These are phyloP conservation scores for Cryptosporidium canis DNA, from an alignment of 169 alveolate genomes.

Conservation along the genomic window DNA sequence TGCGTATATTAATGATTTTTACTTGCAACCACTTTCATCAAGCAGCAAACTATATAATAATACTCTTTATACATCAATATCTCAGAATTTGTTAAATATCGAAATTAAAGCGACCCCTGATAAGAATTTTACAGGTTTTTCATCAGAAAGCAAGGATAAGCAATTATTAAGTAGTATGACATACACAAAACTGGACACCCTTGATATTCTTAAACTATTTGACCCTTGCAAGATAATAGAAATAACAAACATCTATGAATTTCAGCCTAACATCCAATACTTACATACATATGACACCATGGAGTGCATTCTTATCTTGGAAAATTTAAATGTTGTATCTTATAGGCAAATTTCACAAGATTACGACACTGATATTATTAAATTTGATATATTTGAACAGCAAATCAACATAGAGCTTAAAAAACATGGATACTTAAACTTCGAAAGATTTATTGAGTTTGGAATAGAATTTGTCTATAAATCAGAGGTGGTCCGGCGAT, in stretches of 20 bases:
- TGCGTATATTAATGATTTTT: conserved; percentile 1
- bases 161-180: neutral
- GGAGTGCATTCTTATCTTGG: neutral
- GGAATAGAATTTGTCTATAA: conserved; percentile 9
- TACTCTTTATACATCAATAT: conserved; percentile 18
- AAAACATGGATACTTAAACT: neutral
- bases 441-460: conserved; percentile 16
- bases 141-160: neutral
- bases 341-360: neutral
- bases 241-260: neutral
- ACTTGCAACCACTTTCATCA: neutral
- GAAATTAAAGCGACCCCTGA: conserved; percentile 1
- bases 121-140: neutral
- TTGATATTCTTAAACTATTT: neutral
- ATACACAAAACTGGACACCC: conserved; percentile 11
- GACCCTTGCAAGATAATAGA: conserved; percentile 24
- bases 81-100: neutral
- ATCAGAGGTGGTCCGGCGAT: neutral
- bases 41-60: neutral
- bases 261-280: neutral
- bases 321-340: neutral
- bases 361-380: neutral
- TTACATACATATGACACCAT: neutral
- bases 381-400: neutral
- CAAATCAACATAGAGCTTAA: neutral